Evolutionary conservation across 148 eudicot species (phyloP).

Genomic region (Rhododendron molle): DNA sequence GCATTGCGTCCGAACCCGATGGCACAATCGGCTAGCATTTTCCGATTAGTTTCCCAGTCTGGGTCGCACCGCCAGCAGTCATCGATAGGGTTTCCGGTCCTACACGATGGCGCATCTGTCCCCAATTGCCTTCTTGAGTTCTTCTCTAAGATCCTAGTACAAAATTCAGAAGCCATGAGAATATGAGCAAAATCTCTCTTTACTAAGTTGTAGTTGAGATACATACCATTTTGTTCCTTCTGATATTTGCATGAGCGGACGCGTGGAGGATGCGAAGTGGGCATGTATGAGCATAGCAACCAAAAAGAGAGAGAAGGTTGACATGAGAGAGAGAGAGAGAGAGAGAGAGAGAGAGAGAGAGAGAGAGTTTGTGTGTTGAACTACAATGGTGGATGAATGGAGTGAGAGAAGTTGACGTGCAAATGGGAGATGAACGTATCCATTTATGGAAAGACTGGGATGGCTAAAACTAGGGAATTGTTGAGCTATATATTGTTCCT

Average conservation of each 20-base stretch:
- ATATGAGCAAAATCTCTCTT: neutral
- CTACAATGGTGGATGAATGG: neutral
- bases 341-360: conserved; percentile 4
- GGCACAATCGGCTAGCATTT: conserved; percentile 20
- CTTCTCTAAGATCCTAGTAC: conserved; percentile 7
- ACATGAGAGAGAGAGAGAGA: conserved; percentile 12
- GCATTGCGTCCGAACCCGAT: conserved; percentile 23
- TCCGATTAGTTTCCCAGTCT: conserved; percentile 23
- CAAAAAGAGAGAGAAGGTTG: conserved; percentile 8
- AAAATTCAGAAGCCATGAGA: neutral
- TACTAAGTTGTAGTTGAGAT: neutral
- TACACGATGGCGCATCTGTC: conserved; percentile 2
- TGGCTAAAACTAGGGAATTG: neutral
- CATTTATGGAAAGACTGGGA: neutral
- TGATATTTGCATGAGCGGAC: neutral
- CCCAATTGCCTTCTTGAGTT: neutral
- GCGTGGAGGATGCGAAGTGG: conserved; percentile 9
- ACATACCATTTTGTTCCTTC: conserved; percentile 23
- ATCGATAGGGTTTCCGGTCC: conserved; percentile 21
- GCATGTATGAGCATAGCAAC: conserved; percentile 10
- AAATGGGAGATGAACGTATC: neutral
- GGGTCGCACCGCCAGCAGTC: conserved; percentile 27
- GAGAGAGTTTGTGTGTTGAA: neutral
- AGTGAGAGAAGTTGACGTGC: neutral
- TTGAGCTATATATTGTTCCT: neutral